Conservation (phyloP, 1,139 yeast species). For the Yamadazyma spencermartinsiae region DNA sequence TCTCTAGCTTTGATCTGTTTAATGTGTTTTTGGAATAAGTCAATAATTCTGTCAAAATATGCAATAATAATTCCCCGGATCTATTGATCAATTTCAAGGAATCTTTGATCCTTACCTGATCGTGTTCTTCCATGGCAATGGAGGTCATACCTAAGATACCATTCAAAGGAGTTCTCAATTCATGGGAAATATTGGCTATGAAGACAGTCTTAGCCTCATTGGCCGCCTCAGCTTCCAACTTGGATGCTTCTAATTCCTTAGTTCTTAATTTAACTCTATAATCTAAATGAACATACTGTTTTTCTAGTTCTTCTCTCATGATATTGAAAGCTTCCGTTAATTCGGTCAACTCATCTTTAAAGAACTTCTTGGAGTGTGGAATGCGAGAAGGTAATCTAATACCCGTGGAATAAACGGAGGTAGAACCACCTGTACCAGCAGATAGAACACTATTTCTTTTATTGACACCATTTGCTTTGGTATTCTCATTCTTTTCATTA, state of each 20-base stretch:
- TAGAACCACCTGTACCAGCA: constrained; percentile 26
- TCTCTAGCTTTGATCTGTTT: constrained; percentile 80
- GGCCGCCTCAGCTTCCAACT: constrained; percentile 88
- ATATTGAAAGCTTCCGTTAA: constrained; percentile 85
- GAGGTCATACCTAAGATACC: constrained; percentile 97
- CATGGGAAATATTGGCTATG: constrained; percentile 95
- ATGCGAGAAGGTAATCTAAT: constrained; percentile 52
- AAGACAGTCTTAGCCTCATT: constrained; percentile 93
- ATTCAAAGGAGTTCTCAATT: constrained; percentile 89
- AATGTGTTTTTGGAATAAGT: constrained; percentile 91
- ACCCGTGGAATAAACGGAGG: constrained; percentile 38
- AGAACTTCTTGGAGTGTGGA: constrained; percentile 55
- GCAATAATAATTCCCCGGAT: constrained; percentile 83
- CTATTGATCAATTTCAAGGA: constrained; percentile 74
- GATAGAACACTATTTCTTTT: constrained; percentile 32
- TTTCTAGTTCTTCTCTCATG: constrained; percentile 85
- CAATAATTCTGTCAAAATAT: constrained; percentile 82
- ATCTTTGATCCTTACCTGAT: constrained; percentile 62
- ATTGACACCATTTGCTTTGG: constrained; percentile 5
- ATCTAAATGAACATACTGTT: constrained; percentile 81
- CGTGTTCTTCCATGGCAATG: constrained; percentile 84
- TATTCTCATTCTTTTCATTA: constrained; percentile 4
- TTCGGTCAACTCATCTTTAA: constrained; percentile 85
- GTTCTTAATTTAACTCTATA: constrained; percentile 90
- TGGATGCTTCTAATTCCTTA: constrained; percentile 83